Evolutionary conservation across 768 basidiomycete genomes (phyloP), one percentile per base, ranked within the genome.

Genomic region (Pulveroboletus sp.): DNA sequence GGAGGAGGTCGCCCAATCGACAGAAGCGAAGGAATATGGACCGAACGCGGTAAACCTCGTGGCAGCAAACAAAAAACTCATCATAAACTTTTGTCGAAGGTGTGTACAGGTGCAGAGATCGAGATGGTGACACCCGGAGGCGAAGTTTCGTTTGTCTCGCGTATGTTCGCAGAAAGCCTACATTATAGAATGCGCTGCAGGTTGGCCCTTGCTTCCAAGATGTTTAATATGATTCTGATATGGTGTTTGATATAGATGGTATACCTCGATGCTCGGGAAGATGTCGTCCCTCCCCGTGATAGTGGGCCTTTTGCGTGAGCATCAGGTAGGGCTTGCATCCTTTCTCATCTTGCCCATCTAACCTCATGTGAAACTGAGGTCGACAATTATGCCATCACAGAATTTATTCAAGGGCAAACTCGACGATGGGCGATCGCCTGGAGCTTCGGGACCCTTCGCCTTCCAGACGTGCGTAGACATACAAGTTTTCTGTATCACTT

Each of bases 91-190:
- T 27, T 37, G 4, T 40, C 40, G 17, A 46, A 93, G 92, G 80
- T 83, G 3, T 94, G 92, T 59, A 95, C 93, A 0, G 95, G 91
- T 0, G 81, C 89, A 2, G 79, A 82, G 8, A 78, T 82, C 26
- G 95, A 98, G 68, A 90, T 96, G 83, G 84, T 99, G 47, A 86
- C 89, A 0, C 70, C 77, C 0, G 95, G 95, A 6, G 96, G 96
- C 0, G 95, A 98, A 66, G 76, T 75, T 0, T 71, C 67, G 0
- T 98, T 99, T 54, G 86, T 98, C 0, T 62, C 71, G 2, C 69
- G 70, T 40, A 94, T 99, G 79, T 76, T 98, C 1, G 56, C 67
- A 3, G 94, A 97, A 68, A 93, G 89, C 56, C 43, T 80, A 9
- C 39, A 56, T 3, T 58, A 79, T 17, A 57, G 71, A n/a, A 63